A percentile compares a stretch with the other conserved stretches of the same genome.
Evolutionary conservation across 331 rosid species (phyloP).

Genomic region (Cydonia oblonga): DNA sequence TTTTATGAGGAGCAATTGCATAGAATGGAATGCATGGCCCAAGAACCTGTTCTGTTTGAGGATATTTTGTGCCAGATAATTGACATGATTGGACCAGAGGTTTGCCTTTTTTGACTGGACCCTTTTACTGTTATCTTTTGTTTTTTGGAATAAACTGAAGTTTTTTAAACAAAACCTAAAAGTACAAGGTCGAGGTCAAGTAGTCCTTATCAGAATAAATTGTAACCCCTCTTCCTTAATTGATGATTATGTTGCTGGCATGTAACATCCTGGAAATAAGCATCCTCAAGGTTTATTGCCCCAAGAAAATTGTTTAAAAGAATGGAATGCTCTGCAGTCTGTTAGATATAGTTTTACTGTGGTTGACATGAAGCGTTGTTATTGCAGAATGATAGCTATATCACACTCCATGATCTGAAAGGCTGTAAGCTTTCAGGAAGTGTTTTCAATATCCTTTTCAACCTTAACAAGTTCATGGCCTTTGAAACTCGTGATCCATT

Average conservation of each 20-base stretch:
- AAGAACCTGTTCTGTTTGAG: constrained; percentile 97
- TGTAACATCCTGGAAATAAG: not conserved
- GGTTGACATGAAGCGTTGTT: constrained; percentile 6
- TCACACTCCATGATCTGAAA: constrained; percentile 76
- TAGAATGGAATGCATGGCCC: constrained; percentile 99
- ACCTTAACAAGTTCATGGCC: constrained; percentile 98
- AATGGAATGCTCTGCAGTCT: not conserved
- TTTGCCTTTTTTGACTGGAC: constrained; percentile 19
- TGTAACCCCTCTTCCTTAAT: not conserved
- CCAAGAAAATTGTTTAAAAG: not conserved
- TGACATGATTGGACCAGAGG: constrained; percentile 96
- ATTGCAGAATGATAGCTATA: constrained; percentile 66
- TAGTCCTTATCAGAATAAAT: not conserved
- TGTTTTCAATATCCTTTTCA: constrained; percentile 85
- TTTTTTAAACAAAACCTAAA: not conserved
- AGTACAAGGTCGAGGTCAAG: not conserved
- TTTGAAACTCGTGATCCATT: constrained; percentile 97
- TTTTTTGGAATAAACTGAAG: not conserved
- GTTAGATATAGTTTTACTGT: not conserved
- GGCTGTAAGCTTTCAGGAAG: constrained; percentile 96
- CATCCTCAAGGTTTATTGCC: not conserved
- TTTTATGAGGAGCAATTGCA: constrained; percentile 99
- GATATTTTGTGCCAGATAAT: constrained; percentile 93
- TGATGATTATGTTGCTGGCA: not conserved
- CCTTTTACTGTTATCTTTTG: not conserved